Percentiles rank a stretch among this genome's conserved stretches.
These are phyloP conservation scores for Penicillium sp. DNA, from an alignment of 2,329 filamentous ascomycete genomes.

Conservation along the genomic window DNA sequence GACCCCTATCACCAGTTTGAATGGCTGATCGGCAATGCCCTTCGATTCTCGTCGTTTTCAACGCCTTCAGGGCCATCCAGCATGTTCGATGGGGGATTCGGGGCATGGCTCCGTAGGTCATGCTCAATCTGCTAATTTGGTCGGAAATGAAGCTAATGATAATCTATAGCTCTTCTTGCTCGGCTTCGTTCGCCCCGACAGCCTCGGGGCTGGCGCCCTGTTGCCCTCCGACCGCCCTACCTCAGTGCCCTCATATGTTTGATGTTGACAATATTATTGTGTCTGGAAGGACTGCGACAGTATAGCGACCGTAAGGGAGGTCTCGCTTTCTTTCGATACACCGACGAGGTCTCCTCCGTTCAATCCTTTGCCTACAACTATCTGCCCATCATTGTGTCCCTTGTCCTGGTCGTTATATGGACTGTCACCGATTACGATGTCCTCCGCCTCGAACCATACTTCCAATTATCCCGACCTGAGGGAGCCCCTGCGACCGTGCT, in stretches of 20 bases:
- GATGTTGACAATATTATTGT: constrained; percentile 24
- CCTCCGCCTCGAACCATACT: constrained; percentile 52
- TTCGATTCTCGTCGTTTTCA: constrained; percentile 7
- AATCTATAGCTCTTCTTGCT: neutral
- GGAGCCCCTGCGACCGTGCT: constrained; percentile 35
- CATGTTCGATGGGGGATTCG: constrained; percentile 23
- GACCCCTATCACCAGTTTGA: constrained; percentile 1
- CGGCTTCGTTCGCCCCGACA: constrained; percentile 3
- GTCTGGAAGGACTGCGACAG: constrained; percentile 31
- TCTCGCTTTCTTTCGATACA: constrained; percentile 31
- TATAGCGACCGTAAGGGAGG: constrained; percentile 32
- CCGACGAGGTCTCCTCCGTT: constrained; percentile 27
- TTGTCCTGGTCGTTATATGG: constrained; percentile 51
- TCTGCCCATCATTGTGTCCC: constrained; percentile 47
- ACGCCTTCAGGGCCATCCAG: constrained; percentile 17
- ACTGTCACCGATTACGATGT: constrained; percentile 53
- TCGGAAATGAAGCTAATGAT: neutral
- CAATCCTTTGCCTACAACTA: constrained; percentile 40
- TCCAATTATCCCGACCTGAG: constrained; percentile 39
- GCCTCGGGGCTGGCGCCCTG: constrained; percentile 31
- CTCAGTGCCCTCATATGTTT: constrained; percentile 27
- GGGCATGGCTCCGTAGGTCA: constrained; percentile 21
- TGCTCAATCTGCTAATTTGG: neutral
- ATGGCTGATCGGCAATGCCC: constrained; percentile 19
- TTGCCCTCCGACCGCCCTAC: constrained; percentile 35